Evolutionary conservation across 2,329 filamentous ascomycete genomes (phyloP).

Genomic region (Sarocladiaceae sp.): DNA sequence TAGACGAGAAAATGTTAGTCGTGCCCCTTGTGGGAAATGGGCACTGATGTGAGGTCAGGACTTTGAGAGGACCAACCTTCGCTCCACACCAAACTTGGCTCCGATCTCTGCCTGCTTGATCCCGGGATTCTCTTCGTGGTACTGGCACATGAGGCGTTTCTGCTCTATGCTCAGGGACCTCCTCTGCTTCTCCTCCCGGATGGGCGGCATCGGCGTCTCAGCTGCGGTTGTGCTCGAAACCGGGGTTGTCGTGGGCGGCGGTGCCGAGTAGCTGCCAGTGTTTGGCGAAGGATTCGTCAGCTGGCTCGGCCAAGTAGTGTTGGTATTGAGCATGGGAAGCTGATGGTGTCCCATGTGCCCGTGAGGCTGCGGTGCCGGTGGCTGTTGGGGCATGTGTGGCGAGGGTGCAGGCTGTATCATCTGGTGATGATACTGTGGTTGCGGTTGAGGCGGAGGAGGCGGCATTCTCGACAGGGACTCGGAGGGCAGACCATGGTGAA

Average conservation of each 20-base stretch:
- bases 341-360: conserved; percentile 30
- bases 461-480: conserved; percentile 47
- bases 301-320: conserved; percentile 68
- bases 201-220: conserved; percentile 19
- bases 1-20: conserved; percentile 15
- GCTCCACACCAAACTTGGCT: conserved; percentile 88
- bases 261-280: conserved; percentile 47
- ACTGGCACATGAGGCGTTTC: conserved; percentile 87
- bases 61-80: conserved; percentile 61
- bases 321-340: conserved; percentile 58
- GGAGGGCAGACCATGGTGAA: conserved; percentile 43
- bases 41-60: conserved; percentile 17
- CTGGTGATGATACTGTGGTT: conserved; percentile 15
- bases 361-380: conserved; percentile 6
- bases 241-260: conserved; percentile 53
- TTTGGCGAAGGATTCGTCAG: conserved; percentile 59
- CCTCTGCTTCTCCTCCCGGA: conserved; percentile 56
- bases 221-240: conserved; percentile 43
- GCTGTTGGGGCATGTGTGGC: conserved; percentile 3
- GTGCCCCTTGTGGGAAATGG: conserved; percentile 22
- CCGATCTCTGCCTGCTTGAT: conserved; percentile 97
- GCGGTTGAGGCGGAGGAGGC: conserved; percentile 47
- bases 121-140: conserved; percentile 81
- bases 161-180: conserved; percentile 90
- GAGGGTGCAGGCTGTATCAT: conserved; percentile 32